phyloP scores from a whole-genome alignment of 2,329 filamentous ascomycete species.

The Scopulariopsis brevicaulis region DNA sequence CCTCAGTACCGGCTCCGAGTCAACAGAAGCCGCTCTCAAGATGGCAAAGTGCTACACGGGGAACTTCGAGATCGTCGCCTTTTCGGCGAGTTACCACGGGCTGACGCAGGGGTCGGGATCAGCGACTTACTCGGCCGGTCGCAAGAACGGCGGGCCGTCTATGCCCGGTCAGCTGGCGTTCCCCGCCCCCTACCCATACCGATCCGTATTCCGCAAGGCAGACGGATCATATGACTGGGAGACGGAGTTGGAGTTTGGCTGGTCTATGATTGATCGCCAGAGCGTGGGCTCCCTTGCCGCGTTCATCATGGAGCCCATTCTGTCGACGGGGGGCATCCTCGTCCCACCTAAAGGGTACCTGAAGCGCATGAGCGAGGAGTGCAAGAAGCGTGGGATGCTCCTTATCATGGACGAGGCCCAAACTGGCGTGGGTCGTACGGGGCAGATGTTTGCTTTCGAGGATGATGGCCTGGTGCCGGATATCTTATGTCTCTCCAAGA shows the following conservation, averaged over 20 bases:
- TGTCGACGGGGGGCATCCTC: conserved; percentile 44
- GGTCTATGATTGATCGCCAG: conserved; percentile 46
- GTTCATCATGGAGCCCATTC: conserved; percentile 50
- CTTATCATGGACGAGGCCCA: conserved; percentile 50
- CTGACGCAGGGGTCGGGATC: conserved; percentile 40
- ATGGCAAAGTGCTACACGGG: conserved; percentile 52
- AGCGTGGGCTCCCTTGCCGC: conserved; percentile 50
- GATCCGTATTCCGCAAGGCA: conserved; percentile 45
- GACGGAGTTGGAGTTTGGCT: conserved; percentile 51
- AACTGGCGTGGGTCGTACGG: conserved; percentile 43
- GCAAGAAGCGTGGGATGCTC: conserved; percentile 41
- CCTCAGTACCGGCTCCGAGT: conserved; percentile 42
- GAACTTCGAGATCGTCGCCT: conserved; percentile 51
- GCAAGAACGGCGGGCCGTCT: conserved; percentile 28
- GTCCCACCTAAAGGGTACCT: conserved; percentile 44
- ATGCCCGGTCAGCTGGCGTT: conserved; percentile 47
- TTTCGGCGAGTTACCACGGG: conserved; percentile 49
- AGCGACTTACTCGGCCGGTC: conserved; percentile 41
- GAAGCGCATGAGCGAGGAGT: conserved; percentile 35
- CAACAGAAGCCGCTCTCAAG: conserved; percentile 48
- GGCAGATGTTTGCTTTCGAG: conserved; percentile 47
- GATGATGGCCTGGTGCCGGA: conserved; percentile 34
- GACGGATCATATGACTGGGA: conserved; percentile 56
- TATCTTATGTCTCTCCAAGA: conserved; percentile 41
- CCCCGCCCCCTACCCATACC: conserved; percentile 49